Percentiles rank a stretch among this genome's conserved stretches.
Evolutionary conservation across 2,329 filamentous ascomycete species (phyloP).

Genomic region (Calonectria honghensis): DNA sequence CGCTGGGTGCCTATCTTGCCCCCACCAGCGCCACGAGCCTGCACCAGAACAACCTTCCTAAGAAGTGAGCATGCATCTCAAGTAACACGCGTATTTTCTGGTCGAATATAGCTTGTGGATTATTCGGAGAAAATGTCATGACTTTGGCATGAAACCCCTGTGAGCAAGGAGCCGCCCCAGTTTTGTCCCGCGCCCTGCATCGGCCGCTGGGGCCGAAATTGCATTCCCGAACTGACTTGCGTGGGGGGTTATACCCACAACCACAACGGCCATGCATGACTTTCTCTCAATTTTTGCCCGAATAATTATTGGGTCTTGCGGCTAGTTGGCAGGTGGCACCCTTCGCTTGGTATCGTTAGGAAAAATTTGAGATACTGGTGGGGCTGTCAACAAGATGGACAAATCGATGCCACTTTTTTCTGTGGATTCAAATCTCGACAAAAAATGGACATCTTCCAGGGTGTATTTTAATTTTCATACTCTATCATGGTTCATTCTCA

Average conservation of each 20-base stretch:
- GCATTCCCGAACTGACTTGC: not conserved
- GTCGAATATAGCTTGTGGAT: not conserved
- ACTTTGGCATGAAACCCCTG: not conserved
- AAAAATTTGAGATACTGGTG: not conserved
- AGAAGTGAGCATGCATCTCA: not conserved
- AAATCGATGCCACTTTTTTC: not conserved
- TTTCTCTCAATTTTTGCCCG: not conserved
- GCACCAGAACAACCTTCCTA: not conserved
- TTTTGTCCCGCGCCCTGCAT: constrained; percentile 5
- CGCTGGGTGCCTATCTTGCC: not conserved
- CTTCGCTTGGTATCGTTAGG: not conserved
- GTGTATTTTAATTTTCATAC: not conserved
- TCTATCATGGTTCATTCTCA: not conserved
- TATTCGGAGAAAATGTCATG: not conserved
- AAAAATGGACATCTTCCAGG: not conserved
- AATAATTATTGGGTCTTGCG: not conserved
- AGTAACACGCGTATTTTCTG: not conserved
- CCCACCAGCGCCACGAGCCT: not conserved
- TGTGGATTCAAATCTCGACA: not conserved
- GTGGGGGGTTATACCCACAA: not conserved
- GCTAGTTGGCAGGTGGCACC: not conserved
- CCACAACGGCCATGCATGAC: not conserved
- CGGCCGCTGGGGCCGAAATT: not conserved
- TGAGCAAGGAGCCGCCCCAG: not conserved
- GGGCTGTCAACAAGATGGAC: not conserved